Base-by-base conservation (phyloP, 257 asterid genomes). In the Ehretia macrophylla region DNA sequence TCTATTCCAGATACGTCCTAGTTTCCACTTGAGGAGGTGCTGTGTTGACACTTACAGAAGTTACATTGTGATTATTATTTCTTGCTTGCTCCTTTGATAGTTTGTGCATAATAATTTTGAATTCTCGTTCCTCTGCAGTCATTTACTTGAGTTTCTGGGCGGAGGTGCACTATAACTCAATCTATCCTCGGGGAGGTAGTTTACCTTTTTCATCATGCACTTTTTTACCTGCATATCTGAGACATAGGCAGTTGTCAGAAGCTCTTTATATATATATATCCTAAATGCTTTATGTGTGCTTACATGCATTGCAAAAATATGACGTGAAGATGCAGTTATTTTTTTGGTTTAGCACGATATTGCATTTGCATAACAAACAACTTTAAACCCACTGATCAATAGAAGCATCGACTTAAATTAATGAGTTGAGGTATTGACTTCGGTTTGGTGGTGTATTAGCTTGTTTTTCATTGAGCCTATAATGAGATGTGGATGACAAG, bases 151-250 rank as follows among this genome's bases (percentile, higher is more conserved):
- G 99, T 62, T 92, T 92, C 73, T 92, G 99, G 99, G 92, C 99
- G 5, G 99, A 92, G 82, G 99, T 92, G 58, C 99, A 92, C 68
- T 92, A 92, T 82, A 88, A 92, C 85, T 86, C 97, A 17, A 86
- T 92, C 65, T 88, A 92, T 72, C 97, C 96, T 14, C 91, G 68
- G 22, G 94, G 88, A 84, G 99, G 99, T 93, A 79, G 67, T 64
- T 14, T 39, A 0, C 51, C 38, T 16, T 20, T 71, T 35, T 12
- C 18, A 6, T 21, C 39, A 17, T 51, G 17, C 9, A 56, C 11
- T 22, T 6, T 27, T 42, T 9, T n/a, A n/a, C n/a, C n/a, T n/a
- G n/a, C n/a, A n/a, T n/a, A 19, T 48, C 50, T 11, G 4, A 3
- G 38, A 50, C n/a, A 48, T 20, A 4, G 19, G 42, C 23, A 56